phyloP scores from a whole-genome alignment of 768 basidiomycete species.

The Candolleomyces aberdarensis region DNA sequence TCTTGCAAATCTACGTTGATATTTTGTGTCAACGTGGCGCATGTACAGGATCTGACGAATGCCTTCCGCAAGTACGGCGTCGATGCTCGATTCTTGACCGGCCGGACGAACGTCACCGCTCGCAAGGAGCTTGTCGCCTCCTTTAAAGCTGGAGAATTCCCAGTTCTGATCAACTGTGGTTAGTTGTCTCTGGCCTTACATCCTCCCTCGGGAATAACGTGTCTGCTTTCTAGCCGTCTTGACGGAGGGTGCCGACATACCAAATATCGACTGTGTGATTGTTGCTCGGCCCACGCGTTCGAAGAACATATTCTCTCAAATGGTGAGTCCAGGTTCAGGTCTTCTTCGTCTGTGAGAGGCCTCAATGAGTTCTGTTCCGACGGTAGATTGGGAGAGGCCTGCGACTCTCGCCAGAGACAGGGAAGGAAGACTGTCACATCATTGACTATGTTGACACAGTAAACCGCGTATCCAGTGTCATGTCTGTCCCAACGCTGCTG shows the following conservation, averaged over 20 bases:
- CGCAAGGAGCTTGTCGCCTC: conserved; percentile 59
- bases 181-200: conserved; percentile 11
- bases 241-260: conserved; percentile 94
- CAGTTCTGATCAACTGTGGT: conserved; percentile 91
- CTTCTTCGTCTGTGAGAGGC: not conserved
- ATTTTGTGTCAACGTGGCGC: conserved; percentile 86
- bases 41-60: conserved; percentile 72
- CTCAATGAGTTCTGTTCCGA: not conserved
- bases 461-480: conserved; percentile 62
- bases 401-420: conserved; percentile 76
- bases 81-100: conserved; percentile 80
- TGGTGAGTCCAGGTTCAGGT: conserved; percentile 48
- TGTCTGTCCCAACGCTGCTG: conserved; percentile 80
- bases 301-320: conserved; percentile 86
- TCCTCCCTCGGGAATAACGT: not conserved
- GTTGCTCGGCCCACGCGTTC: conserved; percentile 88
- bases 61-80: conserved; percentile 72
- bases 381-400: conserved; percentile 89
- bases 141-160: conserved; percentile 73
- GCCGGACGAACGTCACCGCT: conserved; percentile 60
- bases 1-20: conserved; percentile 83
- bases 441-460: conserved; percentile 89
- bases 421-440: conserved; percentile 81
- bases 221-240: conserved; percentile 57
- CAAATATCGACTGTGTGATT: conserved; percentile 89